phyloP scores from a whole-genome alignment of 202 grass and related monocot genomes.

The Setaria viridis region DNA sequence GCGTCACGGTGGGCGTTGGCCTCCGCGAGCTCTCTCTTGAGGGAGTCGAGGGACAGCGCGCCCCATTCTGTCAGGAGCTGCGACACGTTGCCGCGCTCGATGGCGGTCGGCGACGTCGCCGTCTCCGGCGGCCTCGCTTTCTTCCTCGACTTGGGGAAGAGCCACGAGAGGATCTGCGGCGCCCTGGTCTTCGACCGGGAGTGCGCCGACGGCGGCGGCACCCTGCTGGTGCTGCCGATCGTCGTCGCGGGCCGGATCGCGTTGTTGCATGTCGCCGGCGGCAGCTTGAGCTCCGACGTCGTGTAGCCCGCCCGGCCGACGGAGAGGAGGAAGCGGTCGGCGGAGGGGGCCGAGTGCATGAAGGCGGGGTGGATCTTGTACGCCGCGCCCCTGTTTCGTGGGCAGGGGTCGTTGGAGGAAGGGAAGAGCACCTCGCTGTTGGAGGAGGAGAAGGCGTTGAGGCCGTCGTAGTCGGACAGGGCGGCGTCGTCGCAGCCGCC shows the following conservation, averaged over 20 bases:
- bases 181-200: conserved; percentile 55
- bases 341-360: conserved; percentile 55
- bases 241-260: conserved; percentile 64
- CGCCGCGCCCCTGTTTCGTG: conserved; percentile 40
- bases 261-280: conserved; percentile 59
- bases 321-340: conserved; percentile 57
- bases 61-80: conserved; percentile 88
- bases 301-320: conserved; percentile 45
- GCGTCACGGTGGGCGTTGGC: conserved; percentile 71
- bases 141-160: conserved; percentile 78
- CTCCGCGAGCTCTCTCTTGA: conserved; percentile 81
- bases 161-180: conserved; percentile 81
- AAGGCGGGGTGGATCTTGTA: conserved; percentile 63
- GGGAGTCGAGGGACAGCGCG: conserved; percentile 73
- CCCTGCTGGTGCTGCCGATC: conserved; percentile 63
- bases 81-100: conserved; percentile 71
- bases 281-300: conserved; percentile 63
- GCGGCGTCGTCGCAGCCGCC: conserved; percentile 53
- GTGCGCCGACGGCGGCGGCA: conserved; percentile 36
- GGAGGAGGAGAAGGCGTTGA: conserved; percentile 58
- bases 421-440: conserved; percentile 73
- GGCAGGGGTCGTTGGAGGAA: conserved; percentile 58
- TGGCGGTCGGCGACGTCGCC: conserved; percentile 46
- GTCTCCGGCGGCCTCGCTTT: conserved; percentile 51
- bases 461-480: conserved; percentile 50